Percentiles rank a stretch among this genome's conserved stretches.
Conservation (phyloP, 352 stramenopile genomes). For the Globisporangium sylvaticum region DNA sequence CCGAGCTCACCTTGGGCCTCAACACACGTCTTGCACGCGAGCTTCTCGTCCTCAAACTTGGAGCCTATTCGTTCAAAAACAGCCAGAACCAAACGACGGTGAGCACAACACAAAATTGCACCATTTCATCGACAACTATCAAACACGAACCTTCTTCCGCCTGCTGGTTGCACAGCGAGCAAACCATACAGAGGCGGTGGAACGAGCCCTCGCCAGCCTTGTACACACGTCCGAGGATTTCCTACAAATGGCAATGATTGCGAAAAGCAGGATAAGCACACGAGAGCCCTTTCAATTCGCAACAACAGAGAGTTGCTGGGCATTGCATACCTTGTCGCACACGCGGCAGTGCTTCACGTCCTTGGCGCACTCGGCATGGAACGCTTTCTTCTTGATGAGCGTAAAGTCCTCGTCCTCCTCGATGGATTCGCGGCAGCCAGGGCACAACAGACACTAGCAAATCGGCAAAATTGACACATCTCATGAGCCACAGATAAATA, state of each 20-base stretch:
- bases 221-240: constrained; percentile 77
- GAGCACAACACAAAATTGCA: not conserved
- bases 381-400: constrained; percentile 81
- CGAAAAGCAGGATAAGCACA: not conserved
- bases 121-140: not conserved
- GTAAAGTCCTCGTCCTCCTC: constrained; percentile 76
- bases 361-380: constrained; percentile 68
- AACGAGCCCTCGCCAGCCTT: constrained; percentile 56
- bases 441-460: constrained; percentile 63
- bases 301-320: not conserved
- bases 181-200: constrained; percentile 81
- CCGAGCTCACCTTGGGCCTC: constrained; percentile 35
- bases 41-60: constrained; percentile 47
- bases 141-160: constrained; percentile 50
- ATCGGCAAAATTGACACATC: not conserved
- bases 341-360: constrained; percentile 63
- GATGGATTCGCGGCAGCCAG: constrained; percentile 68
- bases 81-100: not conserved
- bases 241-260: constrained; percentile 19
- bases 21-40: constrained; percentile 56
- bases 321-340: constrained; percentile 55
- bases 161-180: constrained; percentile 63
- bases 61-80: constrained; percentile 11
- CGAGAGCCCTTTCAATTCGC: not conserved
- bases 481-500: not conserved